Evolutionary conservation across 441 rosid species (phyloP).

Genomic region (Aquilaria agallochum): DNA sequence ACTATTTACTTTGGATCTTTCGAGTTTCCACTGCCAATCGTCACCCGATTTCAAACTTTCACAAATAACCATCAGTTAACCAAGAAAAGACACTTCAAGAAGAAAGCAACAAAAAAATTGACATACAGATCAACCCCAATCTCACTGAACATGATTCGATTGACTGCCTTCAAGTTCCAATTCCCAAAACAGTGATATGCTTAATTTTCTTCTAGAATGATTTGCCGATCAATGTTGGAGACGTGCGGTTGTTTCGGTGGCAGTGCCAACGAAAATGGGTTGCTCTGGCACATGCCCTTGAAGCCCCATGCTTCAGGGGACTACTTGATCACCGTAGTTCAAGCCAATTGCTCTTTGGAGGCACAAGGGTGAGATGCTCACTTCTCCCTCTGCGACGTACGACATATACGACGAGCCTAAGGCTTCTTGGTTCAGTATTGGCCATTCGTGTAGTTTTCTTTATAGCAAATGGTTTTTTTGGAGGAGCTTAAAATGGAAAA

Average conservation of each 20-base stretch:
- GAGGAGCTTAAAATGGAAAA: too few relatives aligned
- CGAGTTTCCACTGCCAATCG: neutral
- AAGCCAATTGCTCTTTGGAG: conserved; percentile 56
- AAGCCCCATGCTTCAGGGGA: conserved; percentile 53
- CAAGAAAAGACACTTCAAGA: neutral
- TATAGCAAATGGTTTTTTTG: conserved; percentile 26
- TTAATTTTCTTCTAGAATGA: neutral
- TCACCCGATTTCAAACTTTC: conserved; percentile 15
- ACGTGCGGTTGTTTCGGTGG: conserved; percentile 43
- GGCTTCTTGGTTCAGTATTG: conserved; percentile 50
- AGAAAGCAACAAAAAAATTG: neutral
- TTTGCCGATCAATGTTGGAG: conserved; percentile 20
- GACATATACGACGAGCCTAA: conserved; percentile 76
- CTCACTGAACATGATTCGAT: too few relatives aligned
- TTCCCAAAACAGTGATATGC: too few relatives aligned
- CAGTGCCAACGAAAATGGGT: conserved; percentile 23
- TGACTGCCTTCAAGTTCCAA: neutral
- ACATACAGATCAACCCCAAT: neutral
- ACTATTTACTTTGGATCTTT: conserved; percentile 35
- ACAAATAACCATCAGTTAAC: neutral
- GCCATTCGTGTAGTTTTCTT: conserved; percentile 42
- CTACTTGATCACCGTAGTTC: conserved; percentile 55
- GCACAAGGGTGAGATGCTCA: conserved; percentile 51
- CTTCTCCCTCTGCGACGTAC: conserved; percentile 56
- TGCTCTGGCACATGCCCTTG: conserved; percentile 47